These are phyloP conservation scores for Fusarium tuaranense DNA, from an alignment of 2,329 filamentous ascomycete genomes.

Conservation along the genomic window DNA sequence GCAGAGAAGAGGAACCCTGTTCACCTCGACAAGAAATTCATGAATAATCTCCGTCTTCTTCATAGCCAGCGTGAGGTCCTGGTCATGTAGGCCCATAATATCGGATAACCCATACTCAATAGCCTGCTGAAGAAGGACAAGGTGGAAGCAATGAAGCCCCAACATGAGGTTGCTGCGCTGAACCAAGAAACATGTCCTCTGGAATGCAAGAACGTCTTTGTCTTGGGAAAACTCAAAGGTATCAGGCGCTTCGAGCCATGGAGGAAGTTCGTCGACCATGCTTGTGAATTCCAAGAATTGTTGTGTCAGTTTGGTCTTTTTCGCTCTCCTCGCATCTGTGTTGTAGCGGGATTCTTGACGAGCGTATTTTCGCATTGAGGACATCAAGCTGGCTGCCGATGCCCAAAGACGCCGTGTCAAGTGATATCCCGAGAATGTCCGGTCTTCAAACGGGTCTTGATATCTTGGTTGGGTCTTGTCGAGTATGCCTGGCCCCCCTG, in stretches of 20 bases:
- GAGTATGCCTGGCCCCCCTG: background rate
- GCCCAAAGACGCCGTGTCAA: background rate
- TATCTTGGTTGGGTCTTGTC: background rate
- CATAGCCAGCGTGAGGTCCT: background rate
- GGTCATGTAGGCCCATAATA: background rate
- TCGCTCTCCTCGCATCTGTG: background rate
- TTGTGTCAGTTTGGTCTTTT: background rate
- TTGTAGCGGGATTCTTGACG: background rate
- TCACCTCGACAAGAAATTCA: background rate
- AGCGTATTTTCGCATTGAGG: background rate
- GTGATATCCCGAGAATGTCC: background rate
- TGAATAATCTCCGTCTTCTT: background rate
- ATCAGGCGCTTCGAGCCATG: background rate
- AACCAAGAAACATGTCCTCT: background rate
- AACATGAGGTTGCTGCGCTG: background rate
- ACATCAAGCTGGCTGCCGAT: background rate
- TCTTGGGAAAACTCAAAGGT: background rate
- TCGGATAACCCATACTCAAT: background rate
- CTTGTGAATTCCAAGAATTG: background rate
- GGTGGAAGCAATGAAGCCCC: background rate
- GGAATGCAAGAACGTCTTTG: background rate
- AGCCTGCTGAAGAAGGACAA: background rate
- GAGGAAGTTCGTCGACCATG: background rate
- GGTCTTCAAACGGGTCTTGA: background rate
- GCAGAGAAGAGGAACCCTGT: background rate